Base-by-base conservation (phyloP, 805 yeast genomes). In the Hanseniaspora nectarophila region DNA sequence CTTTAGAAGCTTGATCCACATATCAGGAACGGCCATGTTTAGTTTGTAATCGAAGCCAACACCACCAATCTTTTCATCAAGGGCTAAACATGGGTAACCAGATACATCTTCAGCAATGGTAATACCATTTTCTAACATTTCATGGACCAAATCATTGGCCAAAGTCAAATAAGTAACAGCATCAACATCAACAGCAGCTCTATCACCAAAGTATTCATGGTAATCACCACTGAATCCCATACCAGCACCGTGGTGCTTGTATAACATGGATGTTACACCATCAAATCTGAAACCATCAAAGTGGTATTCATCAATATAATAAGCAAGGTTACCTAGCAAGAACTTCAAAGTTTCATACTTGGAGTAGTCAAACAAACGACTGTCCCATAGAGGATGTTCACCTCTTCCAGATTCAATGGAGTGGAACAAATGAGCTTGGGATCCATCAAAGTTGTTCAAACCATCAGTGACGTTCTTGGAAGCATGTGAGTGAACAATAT, bases 1-100 rank as follows among this genome's bases (percentile, higher is more conserved):
- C 64, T 92, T 90, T 59, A 90, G 69, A 45, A 88, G 67, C 66
- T 92, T 92, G 70, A 90, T 90, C 98, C 98, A 90, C 97, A 90
- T 90, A 66, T 90, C 98, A 4, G 98, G 98, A 55, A 90, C 73
- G 1, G 97, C 97, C 98, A 90, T 90, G 2, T 95, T 92, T 51
- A 90, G 73, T 56, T 97, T 74, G 66, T 90, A 90, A 64, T 89
- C 92, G 61, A 90, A 90, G 0, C 97, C 98, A 56, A 84, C 81
- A 54, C 98, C 98, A 45, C 97, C 97, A 23, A 70, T 63, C 0
- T 59, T 49, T 47, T 85, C 73, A 5, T 92, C 81, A 53, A 85
- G 67, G 66, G 97, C 90, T 53, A 92, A 70, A 1, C 97, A 88
- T 32, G 98, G 98, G 82, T 90, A 90, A 10, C 98, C 98, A 46